Evolutionary conservation across 2,329 filamentous ascomycete species (phyloP), one percentile per base, ranked within the genome.

Genomic region (Stagonosporopsis cucurbitacearum): DNA sequence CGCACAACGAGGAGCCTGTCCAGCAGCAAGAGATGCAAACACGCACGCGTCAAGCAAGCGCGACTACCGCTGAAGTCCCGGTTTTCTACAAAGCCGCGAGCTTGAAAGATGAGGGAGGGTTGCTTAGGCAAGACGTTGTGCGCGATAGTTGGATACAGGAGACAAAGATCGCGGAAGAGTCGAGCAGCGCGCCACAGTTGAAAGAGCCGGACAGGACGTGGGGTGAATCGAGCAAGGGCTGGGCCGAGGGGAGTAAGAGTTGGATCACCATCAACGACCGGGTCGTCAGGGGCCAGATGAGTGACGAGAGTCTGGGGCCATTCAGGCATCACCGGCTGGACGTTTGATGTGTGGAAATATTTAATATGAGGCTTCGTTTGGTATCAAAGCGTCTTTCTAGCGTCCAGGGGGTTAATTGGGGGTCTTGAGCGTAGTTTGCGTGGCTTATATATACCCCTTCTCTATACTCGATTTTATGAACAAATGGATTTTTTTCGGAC

Each of bases 61-160:
- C 47, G 1, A 56, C 42, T 0, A 53, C 55, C 2, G 41, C 44
- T 1, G 55, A 54, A 39, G 50, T 58, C 11, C 40, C 45, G 4
- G 40, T 54, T 6, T 50, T 50, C 13, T 47, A 41, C 41, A 53
- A 47, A 15, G n/a, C 30, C 4, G 46, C 42, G 25, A 58, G 55
- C 28, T 11, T 58, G 35, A 58, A 54, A 23, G 50, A 58, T 20
- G 55, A 54, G 19, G 55, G 55, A 1, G 46, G 41, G 6, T 39
- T 58, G 17, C 13, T 58, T n/a, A 17, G 19, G 4, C 12, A 28
- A 3, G 53, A 51, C 23, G 42, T 42, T 2, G 35, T 46, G 1
- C 45, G 42, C 19, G 53, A 50, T 30, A 47, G 42, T 12, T 56
- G 53, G 53, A 37, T 47, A n/a, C 22, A 42, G 15, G 46, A 50